Evolutionary conservation across 164 flowering plant genomes (phyloP).

Genomic region (Magnolia kwangsiensis): DNA sequence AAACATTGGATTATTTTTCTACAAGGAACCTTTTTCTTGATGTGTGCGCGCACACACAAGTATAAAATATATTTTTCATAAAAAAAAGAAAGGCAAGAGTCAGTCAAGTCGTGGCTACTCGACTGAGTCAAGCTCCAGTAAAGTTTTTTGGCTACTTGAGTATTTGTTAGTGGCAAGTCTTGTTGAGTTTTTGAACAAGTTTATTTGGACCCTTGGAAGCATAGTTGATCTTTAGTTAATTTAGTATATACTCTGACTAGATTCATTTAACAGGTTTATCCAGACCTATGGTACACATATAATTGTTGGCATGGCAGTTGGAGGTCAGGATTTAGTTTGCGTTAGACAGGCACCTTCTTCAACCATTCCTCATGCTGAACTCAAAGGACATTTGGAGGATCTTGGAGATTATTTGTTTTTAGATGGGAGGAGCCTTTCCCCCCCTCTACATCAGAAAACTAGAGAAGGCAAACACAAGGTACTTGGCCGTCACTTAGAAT

Average conservation of each 20-base stretch:
- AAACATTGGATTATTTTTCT: too few species aligned
- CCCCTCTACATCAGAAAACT: slow-evolving; percentile 43
- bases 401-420: slow-evolving; percentile 79
- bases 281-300: slow-evolving; percentile 83
- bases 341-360: slow-evolving; percentile 69
- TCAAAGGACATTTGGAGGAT: slow-evolving; percentile 69
- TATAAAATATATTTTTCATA: too few species aligned
- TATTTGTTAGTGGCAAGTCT: too few species aligned
- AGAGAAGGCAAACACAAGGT: slow-evolving; percentile 59
- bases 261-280: slow-evolving; percentile 56
- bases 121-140: background rate
- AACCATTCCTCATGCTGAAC: slow-evolving; percentile 63
- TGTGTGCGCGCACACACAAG: too few species aligned
- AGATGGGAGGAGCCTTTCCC: slow-evolving; percentile 56
- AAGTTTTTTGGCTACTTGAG: background rate
- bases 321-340: slow-evolving; percentile 84
- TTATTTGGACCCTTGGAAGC: background rate
- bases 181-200: background rate
- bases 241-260: background rate
- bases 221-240: too few species aligned
- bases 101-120: too few species aligned
- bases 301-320: slow-evolving; percentile 77
- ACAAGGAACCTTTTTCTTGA: too few species aligned
- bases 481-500: background rate
- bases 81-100: too few species aligned